These are phyloP conservation scores for Xylaria sp. DNA, from an alignment of 2,329 filamentous ascomycete genomes.

Conservation along the genomic window DNA sequence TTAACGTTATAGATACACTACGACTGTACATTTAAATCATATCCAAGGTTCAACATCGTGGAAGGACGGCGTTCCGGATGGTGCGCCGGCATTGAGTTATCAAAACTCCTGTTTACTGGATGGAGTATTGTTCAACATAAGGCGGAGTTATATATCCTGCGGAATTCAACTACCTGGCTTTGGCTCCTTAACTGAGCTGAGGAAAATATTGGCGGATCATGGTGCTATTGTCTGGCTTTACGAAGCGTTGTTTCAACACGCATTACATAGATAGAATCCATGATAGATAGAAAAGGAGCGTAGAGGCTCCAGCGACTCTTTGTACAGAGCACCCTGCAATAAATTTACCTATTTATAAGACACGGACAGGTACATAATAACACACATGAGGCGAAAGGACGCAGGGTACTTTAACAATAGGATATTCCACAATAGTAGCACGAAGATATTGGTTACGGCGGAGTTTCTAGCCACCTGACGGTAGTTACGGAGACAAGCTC, in stretches of 20 bases:
- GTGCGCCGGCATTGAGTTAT: constrained; percentile 20
- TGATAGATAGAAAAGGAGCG: constrained; percentile 19
- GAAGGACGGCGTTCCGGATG: constrained; percentile 33
- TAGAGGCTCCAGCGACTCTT: constrained; percentile 2
- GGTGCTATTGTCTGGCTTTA: constrained; percentile 16
- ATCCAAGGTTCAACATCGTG: constrained; percentile 39
- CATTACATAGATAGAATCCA: constrained; percentile 25
- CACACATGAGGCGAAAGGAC: not conserved
- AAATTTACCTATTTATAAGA: constrained; percentile 14
- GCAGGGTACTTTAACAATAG: not conserved
- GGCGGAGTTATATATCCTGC: constrained; percentile 19
- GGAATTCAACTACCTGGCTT: constrained; percentile 39
- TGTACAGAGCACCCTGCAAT: constrained; percentile 3
- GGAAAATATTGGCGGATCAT: constrained; percentile 10
- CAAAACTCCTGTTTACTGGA: constrained; percentile 9
- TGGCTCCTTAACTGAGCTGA: constrained; percentile 38
- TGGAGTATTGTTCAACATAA: constrained; percentile 36
- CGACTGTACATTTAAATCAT: constrained; percentile 25
- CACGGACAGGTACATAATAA: not conserved
- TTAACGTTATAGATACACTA: constrained; percentile 3
- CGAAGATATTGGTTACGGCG: not conserved
- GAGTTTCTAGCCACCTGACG: not conserved
- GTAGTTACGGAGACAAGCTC: not conserved
- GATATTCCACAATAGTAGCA: not conserved
- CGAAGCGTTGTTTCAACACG: constrained; percentile 34